Evolutionary conservation across 2,329 filamentous ascomycete species (phyloP).

Genomic region (Trichoderma simmonsii): DNA sequence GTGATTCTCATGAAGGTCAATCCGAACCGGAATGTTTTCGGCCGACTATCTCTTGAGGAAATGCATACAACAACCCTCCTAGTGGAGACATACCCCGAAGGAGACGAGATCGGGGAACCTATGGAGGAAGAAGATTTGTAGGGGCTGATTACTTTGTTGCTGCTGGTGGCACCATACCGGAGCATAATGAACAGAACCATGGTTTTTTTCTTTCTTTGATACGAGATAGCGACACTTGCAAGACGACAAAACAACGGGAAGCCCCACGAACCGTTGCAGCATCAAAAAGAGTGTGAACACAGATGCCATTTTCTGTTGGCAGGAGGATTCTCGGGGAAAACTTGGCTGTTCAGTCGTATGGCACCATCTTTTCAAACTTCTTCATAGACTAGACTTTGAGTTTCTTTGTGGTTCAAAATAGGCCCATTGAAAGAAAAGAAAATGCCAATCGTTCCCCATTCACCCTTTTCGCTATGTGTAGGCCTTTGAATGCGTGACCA

Average conservation of each 20-base stretch:
- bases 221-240: neutral
- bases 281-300: neutral
- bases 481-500: neutral
- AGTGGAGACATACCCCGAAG: neutral
- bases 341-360: neutral
- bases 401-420: neutral
- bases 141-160: neutral
- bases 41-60: neutral
- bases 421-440: neutral
- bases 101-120: neutral
- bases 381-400: neutral
- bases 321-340: neutral
- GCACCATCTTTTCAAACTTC: neutral
- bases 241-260: neutral
- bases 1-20: neutral
- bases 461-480: neutral
- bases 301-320: neutral
- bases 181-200: neutral
- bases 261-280: neutral
- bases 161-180: neutral
- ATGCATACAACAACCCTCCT: neutral
- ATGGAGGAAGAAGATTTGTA: neutral
- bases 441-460: neutral
- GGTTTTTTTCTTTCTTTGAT: neutral
- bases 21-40: fast-evolving